phyloP scores from a whole-genome alignment of 805 yeast genomes.

The Citeromyces matritensis region DNA sequence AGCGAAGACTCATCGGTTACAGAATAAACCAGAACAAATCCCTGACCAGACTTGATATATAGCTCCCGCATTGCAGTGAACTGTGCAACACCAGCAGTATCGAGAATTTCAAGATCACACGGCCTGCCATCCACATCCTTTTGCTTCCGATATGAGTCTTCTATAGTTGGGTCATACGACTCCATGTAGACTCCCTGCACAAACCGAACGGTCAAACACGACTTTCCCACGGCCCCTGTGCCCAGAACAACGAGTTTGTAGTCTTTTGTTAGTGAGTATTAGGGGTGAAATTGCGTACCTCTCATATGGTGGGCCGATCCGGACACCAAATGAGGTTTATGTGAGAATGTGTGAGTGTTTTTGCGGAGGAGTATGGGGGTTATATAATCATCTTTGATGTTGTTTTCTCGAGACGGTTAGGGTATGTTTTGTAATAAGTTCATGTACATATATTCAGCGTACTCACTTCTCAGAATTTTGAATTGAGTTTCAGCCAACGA shows the following conservation, averaged over 20 bases:
- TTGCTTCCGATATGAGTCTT: constrained; percentile 85
- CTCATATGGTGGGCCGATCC: too few relatives aligned
- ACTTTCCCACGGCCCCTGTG: constrained; percentile 96
- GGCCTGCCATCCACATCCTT: constrained; percentile 80
- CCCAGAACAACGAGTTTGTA: constrained; percentile 87
- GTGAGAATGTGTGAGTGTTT: too few relatives aligned
- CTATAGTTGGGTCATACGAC: constrained; percentile 93
- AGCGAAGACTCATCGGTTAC: constrained; percentile 52
- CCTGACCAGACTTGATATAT: constrained; percentile 79
- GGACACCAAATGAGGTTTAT: too few relatives aligned
- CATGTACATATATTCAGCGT: too few relatives aligned
- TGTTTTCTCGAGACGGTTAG: too few relatives aligned
- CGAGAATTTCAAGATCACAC: constrained; percentile 67
- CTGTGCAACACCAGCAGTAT: constrained; percentile 64
- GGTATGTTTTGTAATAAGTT: too few relatives aligned
- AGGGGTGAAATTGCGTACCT: too few relatives aligned
- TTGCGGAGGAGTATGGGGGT: too few relatives aligned
- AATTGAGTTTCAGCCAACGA: too few relatives aligned
- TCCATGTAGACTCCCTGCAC: constrained; percentile 86
- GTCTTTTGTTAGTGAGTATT: constrained; percentile 23
- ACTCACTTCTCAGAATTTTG: too few relatives aligned
- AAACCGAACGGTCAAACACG: constrained; percentile 83
- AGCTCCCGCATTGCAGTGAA: constrained; percentile 92
- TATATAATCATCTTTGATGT: too few relatives aligned
- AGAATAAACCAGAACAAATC: constrained; percentile 40